Base-by-base conservation (phyloP, 2,329 filamentous ascomycete species). In the Ophiostoma australiae region DNA sequence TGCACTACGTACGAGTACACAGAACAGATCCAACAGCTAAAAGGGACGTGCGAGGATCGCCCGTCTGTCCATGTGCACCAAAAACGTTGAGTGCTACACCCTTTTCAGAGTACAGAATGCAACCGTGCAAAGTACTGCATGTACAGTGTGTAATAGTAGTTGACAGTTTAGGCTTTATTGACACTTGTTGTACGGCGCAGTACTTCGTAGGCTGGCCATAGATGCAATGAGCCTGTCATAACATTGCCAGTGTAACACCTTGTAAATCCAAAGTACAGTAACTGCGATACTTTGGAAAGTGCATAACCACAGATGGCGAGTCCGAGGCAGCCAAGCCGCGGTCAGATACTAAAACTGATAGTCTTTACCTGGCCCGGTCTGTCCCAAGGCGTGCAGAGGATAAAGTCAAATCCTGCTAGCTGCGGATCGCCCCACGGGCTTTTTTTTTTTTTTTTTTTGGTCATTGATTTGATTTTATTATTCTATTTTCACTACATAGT, bases 1-100 rank as follows among this genome's bases (percentile, higher is more conserved):
- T 31, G n/a, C n/a, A n/a, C n/a, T n/a, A n/a, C 3, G 27, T 31
- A 31, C 27, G 27, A n/a, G 27, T 39, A 13, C 13, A 52, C 48
- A 52, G 39, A 52, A 23, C 7, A n/a, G 48, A 52, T 52, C 48
- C 13, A 58, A 58, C 52, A 27, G 4, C 11, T 20, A 63, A 69
- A 41, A 69, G 48, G 70, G 70, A 71, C 67, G 61, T 71, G 70
- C 67, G 67, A 71, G 41, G 70, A 71, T 65, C 67, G 41, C 69
- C 65, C 33, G 63, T 65, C 65, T 35, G 55, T 58, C 70, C 61
- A 67, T 66, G 31, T 66, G 67, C 31, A 5, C 41, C 41, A 65
- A 65, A 69, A 31, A 20, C 37, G 55, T 65, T 33, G 35, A 23
- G 61, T 39, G 67, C 33, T 41, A 69, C 39, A 3, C 27, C 27